Evolutionary conservation across 1,284 basidiomycete species (phyloP), one percentile per base, ranked within the genome.

Genomic region (Wolfiporia cocos): DNA sequence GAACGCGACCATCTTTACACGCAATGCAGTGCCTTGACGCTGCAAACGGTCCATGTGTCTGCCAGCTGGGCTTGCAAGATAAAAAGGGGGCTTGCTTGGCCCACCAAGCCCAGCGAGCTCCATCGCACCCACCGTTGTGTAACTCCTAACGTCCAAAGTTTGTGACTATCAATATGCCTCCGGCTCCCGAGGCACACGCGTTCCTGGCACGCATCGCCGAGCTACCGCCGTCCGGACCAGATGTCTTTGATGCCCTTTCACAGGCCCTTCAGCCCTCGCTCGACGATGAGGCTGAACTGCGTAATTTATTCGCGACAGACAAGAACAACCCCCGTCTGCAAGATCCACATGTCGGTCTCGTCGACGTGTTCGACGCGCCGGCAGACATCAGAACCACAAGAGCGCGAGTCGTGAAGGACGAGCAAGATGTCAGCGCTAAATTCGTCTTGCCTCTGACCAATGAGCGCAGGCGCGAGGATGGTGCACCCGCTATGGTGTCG

Each of bases 261-360:
- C 31, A 47, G 17, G 47, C 34, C 6, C 61, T 81, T 10, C 65
- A 72, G 43, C 71, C 74, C 15, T 73, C 74, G 24, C 58, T 78
- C 43, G 69, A 73, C 21, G 69, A 75, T 33, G 77, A 81, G 57
- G 63, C 69, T 1, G 66, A 70, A 37, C 59, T 81, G 22, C 69
- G 77, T 47, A 69, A 66, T 41, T 58, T 77, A 6, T 80, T 74
- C 46, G 76, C 76, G 3, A 71, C 68, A 2, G 75, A 79, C 44
- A 70, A 66, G 52, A 46, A 47, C 34, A 70, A 74, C 43, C 10
- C 53, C 5, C 66, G 69, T 28, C 63, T 79, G 17, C 45, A 55
- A 3, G 65, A 76, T 45, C 69, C 68, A 1, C 55, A 73, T 44
- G 73, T 78, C 39, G 76, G 77, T 5, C 70, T 80, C 14, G 70